Evolutionary conservation across 2,329 filamentous ascomycete genomes (phyloP).

Genomic region (Chaetomiaceae sp.): DNA sequence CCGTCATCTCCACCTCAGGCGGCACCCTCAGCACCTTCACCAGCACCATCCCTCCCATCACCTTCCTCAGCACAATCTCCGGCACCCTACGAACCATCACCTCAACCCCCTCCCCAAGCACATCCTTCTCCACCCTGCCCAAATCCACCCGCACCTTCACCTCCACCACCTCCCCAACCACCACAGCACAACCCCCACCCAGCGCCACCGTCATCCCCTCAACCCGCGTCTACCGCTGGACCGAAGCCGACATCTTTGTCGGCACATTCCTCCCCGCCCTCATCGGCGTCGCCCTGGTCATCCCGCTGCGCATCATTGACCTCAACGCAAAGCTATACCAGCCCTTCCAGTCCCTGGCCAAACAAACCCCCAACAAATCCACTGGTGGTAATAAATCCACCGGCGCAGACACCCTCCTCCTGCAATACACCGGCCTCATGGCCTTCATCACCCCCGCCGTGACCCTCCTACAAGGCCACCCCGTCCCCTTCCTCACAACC

Average conservation of each 20-base stretch:
- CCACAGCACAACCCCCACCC: not conserved
- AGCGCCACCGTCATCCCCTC: conserved; percentile 19
- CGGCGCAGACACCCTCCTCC: conserved; percentile 39
- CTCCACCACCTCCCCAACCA: conserved; percentile 21
- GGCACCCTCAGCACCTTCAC: conserved; percentile 26
- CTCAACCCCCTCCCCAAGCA: conserved; percentile 28
- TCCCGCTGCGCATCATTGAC: conserved; percentile 39
- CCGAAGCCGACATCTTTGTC: conserved; percentile 34
- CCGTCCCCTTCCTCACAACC: conserved; percentile 37
- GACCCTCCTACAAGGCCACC: conserved; percentile 33
- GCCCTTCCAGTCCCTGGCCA: conserved; percentile 41
- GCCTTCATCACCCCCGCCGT: conserved; percentile 35
- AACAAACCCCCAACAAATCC: not conserved
- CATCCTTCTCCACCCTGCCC: conserved; percentile 24
- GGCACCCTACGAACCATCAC: conserved; percentile 29
- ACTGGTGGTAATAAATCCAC: conserved; percentile 30
- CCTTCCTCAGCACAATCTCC: conserved; percentile 27
- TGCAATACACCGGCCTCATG: conserved; percentile 38
- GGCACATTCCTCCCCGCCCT: conserved; percentile 42
- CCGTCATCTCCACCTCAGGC: conserved; percentile 24
- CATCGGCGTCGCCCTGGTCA: conserved; percentile 36
- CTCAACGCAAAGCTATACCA: conserved; percentile 39
- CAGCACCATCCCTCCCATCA: conserved; percentile 24
- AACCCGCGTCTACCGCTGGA: conserved; percentile 26
- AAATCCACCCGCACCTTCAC: conserved; percentile 26